phyloP scores from a whole-genome alignment of 2,329 filamentous ascomycete genomes.

The Rosellinia necatrix region DNA sequence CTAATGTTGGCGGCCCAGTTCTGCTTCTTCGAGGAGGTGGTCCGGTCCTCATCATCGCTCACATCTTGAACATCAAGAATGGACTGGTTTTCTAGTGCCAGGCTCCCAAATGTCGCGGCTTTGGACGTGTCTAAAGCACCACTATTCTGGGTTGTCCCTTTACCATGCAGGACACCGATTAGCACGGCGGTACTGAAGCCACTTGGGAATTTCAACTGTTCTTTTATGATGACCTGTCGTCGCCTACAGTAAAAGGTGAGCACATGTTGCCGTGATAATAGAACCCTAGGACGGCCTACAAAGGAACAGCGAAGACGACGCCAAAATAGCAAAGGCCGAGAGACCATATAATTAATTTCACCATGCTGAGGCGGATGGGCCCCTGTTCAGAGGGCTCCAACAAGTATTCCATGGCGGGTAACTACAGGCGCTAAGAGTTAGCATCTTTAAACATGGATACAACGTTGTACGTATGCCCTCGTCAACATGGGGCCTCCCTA shows the following conservation, averaged over 20 bases:
- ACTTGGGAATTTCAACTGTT: slow-evolving; percentile 91
- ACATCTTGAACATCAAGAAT: slow-evolving; percentile 30
- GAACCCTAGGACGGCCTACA: slow-evolving; percentile 50
- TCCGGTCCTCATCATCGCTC: slow-evolving; percentile 29
- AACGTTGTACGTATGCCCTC: background rate
- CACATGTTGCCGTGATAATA: background rate
- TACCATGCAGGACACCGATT: slow-evolving; percentile 86
- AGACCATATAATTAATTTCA: slow-evolving; percentile 86
- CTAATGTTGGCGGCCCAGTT: slow-evolving; percentile 56
- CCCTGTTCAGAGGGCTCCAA: slow-evolving; percentile 78
- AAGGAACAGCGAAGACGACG: slow-evolving; percentile 91
- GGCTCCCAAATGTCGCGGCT: slow-evolving; percentile 41
- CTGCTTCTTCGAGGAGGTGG: slow-evolving; percentile 44
- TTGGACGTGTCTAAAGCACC: slow-evolving; percentile 38
- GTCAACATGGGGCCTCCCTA: background rate
- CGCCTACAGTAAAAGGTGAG: slow-evolving; percentile 50
- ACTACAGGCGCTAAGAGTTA: slow-evolving; percentile 44
- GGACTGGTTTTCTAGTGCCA: slow-evolving; percentile 41
- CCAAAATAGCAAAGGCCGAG: slow-evolving; percentile 95
- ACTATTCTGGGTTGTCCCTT: slow-evolving; percentile 44
- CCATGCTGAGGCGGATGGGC: slow-evolving; percentile 71
- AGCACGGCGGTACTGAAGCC: slow-evolving; percentile 94
- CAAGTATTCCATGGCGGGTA: slow-evolving; percentile 89
- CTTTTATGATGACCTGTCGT: slow-evolving; percentile 88
- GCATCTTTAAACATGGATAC: background rate